phyloP scores from a whole-genome alignment of 2,329 filamentous ascomycete species.

The Ophiostoma novo-ulmi region DNA sequence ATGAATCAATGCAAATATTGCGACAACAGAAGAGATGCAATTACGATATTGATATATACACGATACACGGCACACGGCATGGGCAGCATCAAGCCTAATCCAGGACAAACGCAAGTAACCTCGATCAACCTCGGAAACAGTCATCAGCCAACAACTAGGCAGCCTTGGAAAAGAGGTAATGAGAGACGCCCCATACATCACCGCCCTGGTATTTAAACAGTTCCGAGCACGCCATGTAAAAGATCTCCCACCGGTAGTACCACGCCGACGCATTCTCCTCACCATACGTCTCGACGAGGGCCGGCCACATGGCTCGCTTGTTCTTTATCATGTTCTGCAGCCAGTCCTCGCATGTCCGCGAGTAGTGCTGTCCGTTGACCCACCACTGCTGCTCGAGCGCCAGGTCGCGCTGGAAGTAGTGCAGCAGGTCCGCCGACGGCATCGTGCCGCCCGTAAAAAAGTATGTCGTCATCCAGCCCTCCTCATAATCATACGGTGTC shows the following conservation, averaged over 20 bases:
- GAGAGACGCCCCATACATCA: slow-evolving; percentile 62
- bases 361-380: slow-evolving; percentile 64
- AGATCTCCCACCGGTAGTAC: slow-evolving; percentile 68
- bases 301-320: slow-evolving; percentile 58
- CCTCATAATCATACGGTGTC: slow-evolving; percentile 65
- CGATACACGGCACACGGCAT: background rate
- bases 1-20: background rate
- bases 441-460: slow-evolving; percentile 72
- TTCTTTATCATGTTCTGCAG: slow-evolving; percentile 54
- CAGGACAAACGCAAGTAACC: no score
- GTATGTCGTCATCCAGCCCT: slow-evolving; percentile 68
- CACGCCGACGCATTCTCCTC: slow-evolving; percentile 54
- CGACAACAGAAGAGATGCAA: background rate
- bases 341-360: slow-evolving; percentile 67
- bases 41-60: background rate
- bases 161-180: slow-evolving; percentile 62
- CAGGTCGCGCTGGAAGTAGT: slow-evolving; percentile 62
- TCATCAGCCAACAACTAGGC: background rate
- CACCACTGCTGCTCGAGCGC: slow-evolving; percentile 61
- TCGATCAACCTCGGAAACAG: background rate
- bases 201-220: slow-evolving; percentile 61
- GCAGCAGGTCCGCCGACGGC: slow-evolving; percentile 60
- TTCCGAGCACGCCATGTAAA: slow-evolving; percentile 66
- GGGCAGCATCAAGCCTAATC: no score
- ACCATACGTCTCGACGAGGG: slow-evolving; percentile 60